Evolutionary conservation across 306 rosid species (phyloP).

Genomic region (Lagenaria siceraria): DNA sequence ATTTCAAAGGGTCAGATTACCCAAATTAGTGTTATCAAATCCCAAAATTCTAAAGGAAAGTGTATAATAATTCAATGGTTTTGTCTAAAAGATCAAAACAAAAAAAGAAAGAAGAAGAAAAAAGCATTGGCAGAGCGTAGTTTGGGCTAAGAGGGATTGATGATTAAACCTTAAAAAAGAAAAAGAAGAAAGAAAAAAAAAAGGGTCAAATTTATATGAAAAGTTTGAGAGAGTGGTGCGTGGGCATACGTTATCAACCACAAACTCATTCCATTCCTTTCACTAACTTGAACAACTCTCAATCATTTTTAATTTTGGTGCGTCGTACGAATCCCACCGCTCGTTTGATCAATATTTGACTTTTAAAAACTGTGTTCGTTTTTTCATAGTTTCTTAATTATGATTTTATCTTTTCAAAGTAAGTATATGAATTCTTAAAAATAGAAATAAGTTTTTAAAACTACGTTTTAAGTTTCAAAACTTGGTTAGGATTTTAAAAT

Average conservation of each 20-base stretch:
- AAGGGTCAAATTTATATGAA: not conserved
- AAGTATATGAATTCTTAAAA: too few relatives aligned
- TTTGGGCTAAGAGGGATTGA: not conserved
- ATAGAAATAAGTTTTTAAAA: too few relatives aligned
- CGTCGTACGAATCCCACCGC: too few relatives aligned
- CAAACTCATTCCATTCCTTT: not conserved
- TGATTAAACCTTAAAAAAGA: constrained; percentile 2
- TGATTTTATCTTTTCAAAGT: too few relatives aligned
- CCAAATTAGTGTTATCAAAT: constrained; percentile 1
- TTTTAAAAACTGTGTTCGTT: too few relatives aligned
- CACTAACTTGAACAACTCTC: not conserved
- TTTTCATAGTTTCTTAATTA: too few relatives aligned
- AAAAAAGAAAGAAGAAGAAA: not conserved
- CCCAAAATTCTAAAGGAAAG: not conserved
- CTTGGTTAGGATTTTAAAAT: too few relatives aligned
- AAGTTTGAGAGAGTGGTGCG: not conserved
- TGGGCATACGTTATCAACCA: constrained; percentile 3
- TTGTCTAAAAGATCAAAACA: not conserved
- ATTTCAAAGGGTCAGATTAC: not conserved
- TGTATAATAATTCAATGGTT: not conserved
- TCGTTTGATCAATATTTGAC: too few relatives aligned
- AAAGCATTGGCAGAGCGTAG: constrained; percentile 9
- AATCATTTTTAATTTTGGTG: not conserved
- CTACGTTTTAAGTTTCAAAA: too few relatives aligned
- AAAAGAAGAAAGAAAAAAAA: not conserved